A percentile compares a stretch with the other conserved stretches of the same genome.
phyloP scores from a whole-genome alignment of 225 moss, liverwort and hornwort species.

The Straminergon stramineum region DNA sequence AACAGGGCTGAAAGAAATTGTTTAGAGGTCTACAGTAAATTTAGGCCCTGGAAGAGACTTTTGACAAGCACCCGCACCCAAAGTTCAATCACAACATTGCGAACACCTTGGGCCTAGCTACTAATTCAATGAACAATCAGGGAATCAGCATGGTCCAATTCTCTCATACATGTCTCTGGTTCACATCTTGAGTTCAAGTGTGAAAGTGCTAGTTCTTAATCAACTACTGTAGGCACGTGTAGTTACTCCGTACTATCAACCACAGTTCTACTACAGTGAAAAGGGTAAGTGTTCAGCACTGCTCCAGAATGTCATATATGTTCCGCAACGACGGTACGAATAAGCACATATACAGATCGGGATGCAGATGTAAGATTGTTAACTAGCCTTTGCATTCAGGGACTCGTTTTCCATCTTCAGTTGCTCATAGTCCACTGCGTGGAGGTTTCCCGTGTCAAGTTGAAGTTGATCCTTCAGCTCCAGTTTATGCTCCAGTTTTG shows the following conservation, averaged over 20 bases:
- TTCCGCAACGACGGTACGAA: neutral
- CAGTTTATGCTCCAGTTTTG: constrained; percentile 63
- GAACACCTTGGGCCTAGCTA: neutral
- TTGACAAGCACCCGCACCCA: neutral
- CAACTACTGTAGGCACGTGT: neutral
- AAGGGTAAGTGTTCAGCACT: neutral
- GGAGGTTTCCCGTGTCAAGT: constrained; percentile 56
- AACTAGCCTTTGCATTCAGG: constrained; percentile 71
- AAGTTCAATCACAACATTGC: neutral
- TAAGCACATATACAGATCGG: neutral
- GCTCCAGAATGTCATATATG: neutral
- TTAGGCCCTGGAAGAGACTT: neutral
- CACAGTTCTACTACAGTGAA: neutral
- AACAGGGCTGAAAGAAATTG: neutral
- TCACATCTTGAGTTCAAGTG: neutral
- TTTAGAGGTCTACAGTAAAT: neutral
- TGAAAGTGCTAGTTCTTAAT: neutral
- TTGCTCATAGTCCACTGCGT: constrained; percentile 78
- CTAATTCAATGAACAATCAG: neutral
- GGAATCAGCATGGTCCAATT: neutral
- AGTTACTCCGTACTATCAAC: neutral
- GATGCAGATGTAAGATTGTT: neutral
- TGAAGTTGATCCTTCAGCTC: constrained; percentile 79
- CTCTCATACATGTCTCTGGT: neutral
- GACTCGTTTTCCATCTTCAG: constrained; percentile 89